These are phyloP conservation scores for Suillus clintonianus DNA, from an alignment of 768 basidiomycete genomes.

Conservation along the genomic window DNA sequence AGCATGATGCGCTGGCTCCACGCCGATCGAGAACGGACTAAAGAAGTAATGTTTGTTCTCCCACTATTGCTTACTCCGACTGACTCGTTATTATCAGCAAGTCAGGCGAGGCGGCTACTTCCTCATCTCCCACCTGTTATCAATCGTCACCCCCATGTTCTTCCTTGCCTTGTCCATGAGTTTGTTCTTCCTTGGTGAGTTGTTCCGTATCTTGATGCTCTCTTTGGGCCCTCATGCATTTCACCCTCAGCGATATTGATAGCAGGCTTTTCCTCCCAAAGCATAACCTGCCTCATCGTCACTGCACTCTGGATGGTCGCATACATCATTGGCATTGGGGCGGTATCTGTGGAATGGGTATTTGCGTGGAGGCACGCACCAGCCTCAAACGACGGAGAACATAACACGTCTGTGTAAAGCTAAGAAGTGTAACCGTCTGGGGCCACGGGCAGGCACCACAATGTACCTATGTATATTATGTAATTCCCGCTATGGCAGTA, in stretches of 20 bases:
- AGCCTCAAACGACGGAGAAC: no score
- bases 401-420: no score
- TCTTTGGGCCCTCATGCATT: not conserved
- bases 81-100: not conserved
- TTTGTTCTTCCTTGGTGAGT: not conserved
- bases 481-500: constrained; percentile 17
- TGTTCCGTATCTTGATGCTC: not conserved
- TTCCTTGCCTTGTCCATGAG: not conserved
- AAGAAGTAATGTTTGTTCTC: not conserved
- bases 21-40: not conserved
- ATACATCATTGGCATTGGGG: not conserved
- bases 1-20: not conserved
- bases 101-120: not conserved
- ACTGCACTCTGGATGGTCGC: not conserved
- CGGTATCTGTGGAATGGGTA: not conserved
- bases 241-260: not conserved
- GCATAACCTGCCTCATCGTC: not conserved
- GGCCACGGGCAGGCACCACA: no score
- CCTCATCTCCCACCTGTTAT: not conserved
- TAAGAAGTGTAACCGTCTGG: no score
- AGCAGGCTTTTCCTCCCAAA: not conserved
- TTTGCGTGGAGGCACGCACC: no score
- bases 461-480: no score
- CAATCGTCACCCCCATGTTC: not conserved
- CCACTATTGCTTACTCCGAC: rapidly evolving